These are phyloP conservation scores for Russula lepida DNA, from an alignment of 768 basidiomycete species.

Conservation along the genomic window DNA sequence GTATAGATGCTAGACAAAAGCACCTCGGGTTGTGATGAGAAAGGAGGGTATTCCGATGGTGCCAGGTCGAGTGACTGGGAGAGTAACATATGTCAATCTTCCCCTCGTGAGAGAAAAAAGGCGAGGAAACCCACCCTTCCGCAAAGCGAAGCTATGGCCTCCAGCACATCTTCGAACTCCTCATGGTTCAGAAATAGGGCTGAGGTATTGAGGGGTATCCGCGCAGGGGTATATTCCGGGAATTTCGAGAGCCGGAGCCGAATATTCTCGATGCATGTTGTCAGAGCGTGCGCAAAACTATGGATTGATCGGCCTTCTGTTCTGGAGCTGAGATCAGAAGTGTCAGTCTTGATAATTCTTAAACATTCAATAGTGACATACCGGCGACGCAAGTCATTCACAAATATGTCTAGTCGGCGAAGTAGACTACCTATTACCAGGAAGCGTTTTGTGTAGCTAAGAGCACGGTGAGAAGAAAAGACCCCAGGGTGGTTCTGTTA, in stretches of 20 bases:
- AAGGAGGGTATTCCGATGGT: constrained; percentile 16
- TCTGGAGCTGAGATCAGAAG: background rate
- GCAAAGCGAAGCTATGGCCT: constrained; percentile 49
- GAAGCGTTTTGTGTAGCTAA: constrained; percentile 54
- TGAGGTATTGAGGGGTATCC: constrained; percentile 12
- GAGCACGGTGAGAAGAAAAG: background rate
- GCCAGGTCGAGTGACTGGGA: constrained; percentile 14
- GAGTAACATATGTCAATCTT: background rate
- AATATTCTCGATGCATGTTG: constrained; percentile 24
- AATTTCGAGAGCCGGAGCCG: constrained; percentile 18
- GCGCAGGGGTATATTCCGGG: background rate
- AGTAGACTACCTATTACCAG: constrained; percentile 58
- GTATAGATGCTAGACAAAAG: constrained; percentile 57
- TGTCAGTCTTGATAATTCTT: background rate
- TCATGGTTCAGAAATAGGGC: constrained; percentile 25
- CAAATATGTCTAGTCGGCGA: constrained; percentile 54
- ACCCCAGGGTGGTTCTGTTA: background rate
- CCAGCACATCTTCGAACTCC: constrained; percentile 22
- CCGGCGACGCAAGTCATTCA: constrained; percentile 42
- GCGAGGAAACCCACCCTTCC: constrained; percentile 40
- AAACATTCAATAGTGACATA: constrained; percentile 24
- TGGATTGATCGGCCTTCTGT: constrained; percentile 22
- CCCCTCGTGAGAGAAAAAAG: background rate
- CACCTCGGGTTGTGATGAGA: constrained; percentile 30
- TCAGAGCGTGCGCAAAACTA: constrained; percentile 26